Percentiles rank a stretch among this genome's conserved stretches.
Conservation (phyloP, 208 protist genomes). For the Leishmania aethiopica region DNA sequence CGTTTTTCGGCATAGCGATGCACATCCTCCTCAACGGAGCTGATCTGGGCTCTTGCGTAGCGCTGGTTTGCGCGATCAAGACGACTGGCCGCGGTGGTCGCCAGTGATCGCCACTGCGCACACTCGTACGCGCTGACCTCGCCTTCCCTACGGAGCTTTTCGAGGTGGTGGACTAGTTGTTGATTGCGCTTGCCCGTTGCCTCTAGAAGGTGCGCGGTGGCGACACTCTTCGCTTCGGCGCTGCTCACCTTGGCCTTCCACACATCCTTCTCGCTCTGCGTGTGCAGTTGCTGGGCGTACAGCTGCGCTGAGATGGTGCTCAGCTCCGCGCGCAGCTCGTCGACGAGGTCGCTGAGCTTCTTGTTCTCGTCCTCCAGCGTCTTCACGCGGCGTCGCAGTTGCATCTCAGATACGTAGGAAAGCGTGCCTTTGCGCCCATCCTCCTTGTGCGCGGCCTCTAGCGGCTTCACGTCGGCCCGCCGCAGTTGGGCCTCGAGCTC, state of each 20-base stretch:
- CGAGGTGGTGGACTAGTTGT: constrained; percentile 32
- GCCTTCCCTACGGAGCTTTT: constrained; percentile 30
- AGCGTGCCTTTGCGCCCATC: neutral
- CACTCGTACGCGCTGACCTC: constrained; percentile 28
- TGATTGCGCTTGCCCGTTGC: constrained; percentile 22
- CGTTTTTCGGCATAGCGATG: constrained; percentile 6
- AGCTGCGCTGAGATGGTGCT: neutral
- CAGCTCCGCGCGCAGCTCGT: constrained; percentile 9
- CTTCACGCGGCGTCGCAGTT: constrained; percentile 8
- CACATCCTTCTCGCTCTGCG: neutral
- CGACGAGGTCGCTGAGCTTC: neutral
- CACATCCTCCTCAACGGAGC: constrained; percentile 14
- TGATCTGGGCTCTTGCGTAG: constrained; percentile 18
- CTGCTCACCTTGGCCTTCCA: neutral
- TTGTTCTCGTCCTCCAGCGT: constrained; percentile 14
- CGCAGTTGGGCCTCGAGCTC: constrained; percentile 28
- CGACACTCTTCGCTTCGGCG: constrained; percentile 3
- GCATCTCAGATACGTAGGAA: constrained; percentile 11
- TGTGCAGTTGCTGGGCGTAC: neutral
- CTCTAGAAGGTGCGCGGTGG: constrained; percentile 4
- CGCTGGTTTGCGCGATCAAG: constrained; percentile 13
- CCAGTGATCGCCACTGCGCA: constrained; percentile 53
- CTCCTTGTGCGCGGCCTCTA: neutral
- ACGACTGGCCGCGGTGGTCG: constrained; percentile 5
- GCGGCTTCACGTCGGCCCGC: neutral